Conservation (phyloP, 148 eudicot genomes). For the Polygonum maritimum region DNA sequence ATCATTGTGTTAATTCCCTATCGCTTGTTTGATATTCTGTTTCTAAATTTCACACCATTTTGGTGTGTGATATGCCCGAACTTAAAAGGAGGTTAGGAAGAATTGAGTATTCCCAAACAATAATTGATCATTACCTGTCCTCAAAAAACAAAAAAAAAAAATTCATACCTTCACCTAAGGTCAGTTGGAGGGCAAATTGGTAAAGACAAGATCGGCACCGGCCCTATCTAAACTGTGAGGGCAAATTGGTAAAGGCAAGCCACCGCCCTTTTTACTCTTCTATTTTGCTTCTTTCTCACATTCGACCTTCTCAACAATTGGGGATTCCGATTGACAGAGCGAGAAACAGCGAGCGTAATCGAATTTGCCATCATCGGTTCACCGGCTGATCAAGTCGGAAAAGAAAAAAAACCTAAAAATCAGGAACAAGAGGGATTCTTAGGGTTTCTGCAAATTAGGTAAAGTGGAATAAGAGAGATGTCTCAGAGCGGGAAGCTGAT, state of each 20-base stretch:
- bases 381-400: not conserved
- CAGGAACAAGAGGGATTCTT: not conserved
- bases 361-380: not conserved
- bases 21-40: too few species aligned
- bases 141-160: too few species aligned
- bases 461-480: slow-evolving; percentile 21
- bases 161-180: not conserved
- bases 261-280: not conserved
- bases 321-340: not conserved
- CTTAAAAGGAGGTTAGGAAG: too few species aligned
- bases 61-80: too few species aligned
- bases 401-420: not conserved
- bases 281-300: not conserved
- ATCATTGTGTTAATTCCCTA: too few species aligned
- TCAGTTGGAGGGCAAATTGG: slow-evolving; percentile 3
- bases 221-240: not conserved
- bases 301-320: not conserved
- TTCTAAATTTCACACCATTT: too few species aligned
- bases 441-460: not conserved
- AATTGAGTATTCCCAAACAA: too few species aligned
- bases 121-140: too few species aligned
- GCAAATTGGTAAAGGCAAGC: not conserved
- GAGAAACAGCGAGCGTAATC: not conserved
- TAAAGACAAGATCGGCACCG: not conserved
- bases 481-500: slow-evolving; percentile 66